Conservation (phyloP, 2,329 filamentous ascomycete genomes). For the Aspergillus glaucus region DNA sequence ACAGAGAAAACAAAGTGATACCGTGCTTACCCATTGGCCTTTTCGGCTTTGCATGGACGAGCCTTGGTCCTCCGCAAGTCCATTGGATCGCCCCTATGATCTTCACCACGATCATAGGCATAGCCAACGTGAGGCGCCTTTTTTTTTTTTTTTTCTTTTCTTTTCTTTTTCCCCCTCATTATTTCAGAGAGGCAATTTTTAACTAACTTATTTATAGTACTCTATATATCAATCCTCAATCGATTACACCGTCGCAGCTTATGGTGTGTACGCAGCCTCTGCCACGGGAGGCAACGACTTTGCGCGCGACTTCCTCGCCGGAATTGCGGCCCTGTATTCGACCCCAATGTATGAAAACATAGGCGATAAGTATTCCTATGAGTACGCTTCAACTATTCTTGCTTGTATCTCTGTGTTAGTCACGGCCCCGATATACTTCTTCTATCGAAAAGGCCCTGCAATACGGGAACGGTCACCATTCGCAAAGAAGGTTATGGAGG, state of each 20-base stretch:
- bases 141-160: neutral
- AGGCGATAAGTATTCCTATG: conserved; percentile 41
- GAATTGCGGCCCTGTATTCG: conserved; percentile 51
- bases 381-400: conserved; percentile 53
- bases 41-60: conserved; percentile 54
- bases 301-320: conserved; percentile 55
- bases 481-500: conserved; percentile 38
- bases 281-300: conserved; percentile 59
- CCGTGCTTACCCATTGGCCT: conserved; percentile 44
- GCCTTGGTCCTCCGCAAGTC: conserved; percentile 47
- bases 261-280: conserved; percentile 56
- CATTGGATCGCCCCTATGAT: conserved; percentile 26
- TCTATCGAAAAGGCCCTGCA: conserved; percentile 53
- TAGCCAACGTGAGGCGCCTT: conserved; percentile 1
- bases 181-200: neutral
- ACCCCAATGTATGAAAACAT: conserved; percentile 44
- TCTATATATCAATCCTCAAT: conserved; percentile 28
- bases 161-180: neutral
- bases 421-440: conserved; percentile 52
- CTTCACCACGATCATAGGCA: conserved; percentile 3
- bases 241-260: conserved; percentile 58
- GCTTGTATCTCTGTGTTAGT: conserved; percentile 52
- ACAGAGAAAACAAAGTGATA: neutral
- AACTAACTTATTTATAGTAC: neutral
- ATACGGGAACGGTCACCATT: conserved; percentile 53